Conservation (phyloP, 305 asterid genomes). For the Fraxinus latifolia region DNA sequence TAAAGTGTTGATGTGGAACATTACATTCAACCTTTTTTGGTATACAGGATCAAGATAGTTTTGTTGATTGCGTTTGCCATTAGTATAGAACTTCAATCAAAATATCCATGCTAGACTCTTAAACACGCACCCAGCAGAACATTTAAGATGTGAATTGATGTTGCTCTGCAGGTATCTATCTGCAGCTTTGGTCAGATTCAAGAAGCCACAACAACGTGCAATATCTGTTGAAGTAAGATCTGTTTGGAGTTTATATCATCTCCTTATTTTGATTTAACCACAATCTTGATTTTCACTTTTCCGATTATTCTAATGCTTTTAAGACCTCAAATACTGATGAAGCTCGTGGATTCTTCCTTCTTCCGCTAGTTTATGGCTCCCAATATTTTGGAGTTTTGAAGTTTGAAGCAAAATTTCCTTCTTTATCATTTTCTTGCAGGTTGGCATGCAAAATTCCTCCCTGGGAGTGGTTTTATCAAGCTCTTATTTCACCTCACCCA, state of each 20-base stretch:
- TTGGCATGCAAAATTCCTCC: slow-evolving; percentile 96
- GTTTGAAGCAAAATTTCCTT: not conserved
- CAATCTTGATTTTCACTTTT: not conserved
- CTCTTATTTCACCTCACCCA: slow-evolving; percentile 68
- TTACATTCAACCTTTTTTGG: not conserved
- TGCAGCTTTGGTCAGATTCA: slow-evolving; percentile 70
- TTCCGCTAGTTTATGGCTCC: not conserved
- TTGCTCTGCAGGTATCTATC: slow-evolving; percentile 54
- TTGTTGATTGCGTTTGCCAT: not conserved
- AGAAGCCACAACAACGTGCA: slow-evolving; percentile 85
- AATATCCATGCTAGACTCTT: not conserved
- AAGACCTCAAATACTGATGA: not conserved
- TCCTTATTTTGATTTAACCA: not conserved
- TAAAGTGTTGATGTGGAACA: not conserved
- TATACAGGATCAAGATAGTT: not conserved
- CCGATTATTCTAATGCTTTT: not conserved
- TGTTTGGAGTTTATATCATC: not conserved
- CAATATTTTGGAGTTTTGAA: not conserved
- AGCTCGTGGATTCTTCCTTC: not conserved
- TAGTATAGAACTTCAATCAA: not conserved
- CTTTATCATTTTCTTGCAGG: slow-evolving; percentile 41
- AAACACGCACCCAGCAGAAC: not conserved
- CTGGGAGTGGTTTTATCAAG: slow-evolving; percentile 84
- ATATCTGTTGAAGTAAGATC: slow-evolving; percentile 70
- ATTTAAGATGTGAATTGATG: not conserved